Conservation (phyloP, 345 rosid genomes). For the Eutrema yunnanense region DNA sequence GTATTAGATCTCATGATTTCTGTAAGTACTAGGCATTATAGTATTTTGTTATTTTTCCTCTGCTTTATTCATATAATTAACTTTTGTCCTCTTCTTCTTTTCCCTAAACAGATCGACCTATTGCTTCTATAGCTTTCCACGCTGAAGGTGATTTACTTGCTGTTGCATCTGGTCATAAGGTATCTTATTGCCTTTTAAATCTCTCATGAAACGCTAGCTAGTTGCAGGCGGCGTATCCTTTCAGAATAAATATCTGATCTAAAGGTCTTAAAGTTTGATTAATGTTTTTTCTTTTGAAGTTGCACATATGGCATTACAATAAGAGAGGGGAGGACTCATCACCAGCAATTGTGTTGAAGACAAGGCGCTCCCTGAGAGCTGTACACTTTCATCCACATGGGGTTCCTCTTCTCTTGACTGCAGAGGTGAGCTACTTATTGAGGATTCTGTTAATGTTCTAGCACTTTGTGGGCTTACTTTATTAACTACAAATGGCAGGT, state of each 20-base stretch:
- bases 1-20: conserved; percentile 67
- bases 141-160: conserved; percentile 78
- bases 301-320: conserved; percentile 71
- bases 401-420: conserved; percentile 76
- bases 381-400: conserved; percentile 83
- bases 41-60: not conserved
- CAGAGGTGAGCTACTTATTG: conserved; percentile 55
- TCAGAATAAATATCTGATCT: not conserved
- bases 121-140: conserved; percentile 87
- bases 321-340: conserved; percentile 54
- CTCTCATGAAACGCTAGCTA: not conserved
- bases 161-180: conserved; percentile 90
- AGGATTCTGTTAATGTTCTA: conserved; percentile 20
- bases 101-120: conserved; percentile 52
- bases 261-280: conserved; percentile 12
- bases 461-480: conserved; percentile 37
- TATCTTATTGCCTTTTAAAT: conserved; percentile 23
- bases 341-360: conserved; percentile 61
- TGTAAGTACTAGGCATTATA: conserved; percentile 35
- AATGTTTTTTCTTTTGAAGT: conserved; percentile 31
- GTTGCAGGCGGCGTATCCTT: not conserved
- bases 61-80: conserved; percentile 7
- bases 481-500: conserved; percentile 66
- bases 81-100: not conserved
- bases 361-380: conserved; percentile 77